Conservation (phyloP, 306 rosid species). For the Rosa persica region DNA sequence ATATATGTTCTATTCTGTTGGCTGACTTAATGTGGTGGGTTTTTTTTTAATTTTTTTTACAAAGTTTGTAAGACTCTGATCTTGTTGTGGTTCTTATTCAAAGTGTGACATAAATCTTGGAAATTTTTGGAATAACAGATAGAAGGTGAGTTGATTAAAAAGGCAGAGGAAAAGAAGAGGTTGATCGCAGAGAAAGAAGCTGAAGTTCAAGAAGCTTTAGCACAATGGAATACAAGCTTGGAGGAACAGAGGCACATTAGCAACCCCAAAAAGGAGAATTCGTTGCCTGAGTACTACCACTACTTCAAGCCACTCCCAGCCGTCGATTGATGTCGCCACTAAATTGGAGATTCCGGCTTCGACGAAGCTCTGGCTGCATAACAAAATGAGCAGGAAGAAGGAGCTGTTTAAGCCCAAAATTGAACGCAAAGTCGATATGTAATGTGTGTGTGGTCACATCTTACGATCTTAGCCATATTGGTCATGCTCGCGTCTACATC, state of each 20-base stretch:
- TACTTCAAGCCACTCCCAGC: slow-evolving; percentile 40
- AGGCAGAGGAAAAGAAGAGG: slow-evolving; percentile 61
- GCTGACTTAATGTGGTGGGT: too few species aligned
- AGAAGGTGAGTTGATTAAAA: slow-evolving; percentile 40
- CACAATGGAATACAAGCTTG: slow-evolving; percentile 52
- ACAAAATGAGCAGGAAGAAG: slow-evolving; percentile 75
- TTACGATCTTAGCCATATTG: slow-evolving; percentile 93
- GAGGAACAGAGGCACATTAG: slow-evolving; percentile 93
- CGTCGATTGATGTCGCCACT: too few species aligned
- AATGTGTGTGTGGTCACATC: slow-evolving; percentile 96
- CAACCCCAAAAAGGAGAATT: slow-evolving; percentile 14
- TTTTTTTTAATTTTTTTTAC: too few species aligned
- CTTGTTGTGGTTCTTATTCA: not conserved
- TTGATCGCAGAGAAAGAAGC: slow-evolving; percentile 58
- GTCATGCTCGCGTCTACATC: slow-evolving; percentile 95
- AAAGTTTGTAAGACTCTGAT: not conserved
- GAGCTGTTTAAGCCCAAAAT: slow-evolving; percentile 68
- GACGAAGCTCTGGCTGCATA: slow-evolving; percentile 69
- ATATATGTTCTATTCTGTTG: too few species aligned
- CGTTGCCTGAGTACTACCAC: slow-evolving; percentile 24
- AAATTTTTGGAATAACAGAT: slow-evolving; percentile 20
- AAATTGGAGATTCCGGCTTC: slow-evolving; percentile 18
- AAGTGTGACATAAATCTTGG: not conserved
- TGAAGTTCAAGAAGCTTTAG: slow-evolving; percentile 59
- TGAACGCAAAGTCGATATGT: slow-evolving; percentile 82